Evolutionary conservation across 148 eudicot species (phyloP).

Genomic region (Amaranthus cruentus): DNA sequence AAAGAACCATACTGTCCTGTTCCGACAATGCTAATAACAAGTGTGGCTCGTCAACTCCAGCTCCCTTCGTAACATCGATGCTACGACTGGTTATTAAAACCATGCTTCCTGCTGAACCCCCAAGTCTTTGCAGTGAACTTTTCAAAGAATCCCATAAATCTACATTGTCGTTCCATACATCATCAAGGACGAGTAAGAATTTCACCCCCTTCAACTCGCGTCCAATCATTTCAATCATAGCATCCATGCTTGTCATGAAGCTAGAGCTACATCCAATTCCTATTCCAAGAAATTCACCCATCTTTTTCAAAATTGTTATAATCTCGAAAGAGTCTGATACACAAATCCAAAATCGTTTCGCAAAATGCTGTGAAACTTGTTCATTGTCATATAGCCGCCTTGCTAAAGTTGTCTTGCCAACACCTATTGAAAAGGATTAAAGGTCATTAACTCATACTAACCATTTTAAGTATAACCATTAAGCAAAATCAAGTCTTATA

Average conservation of each 20-base stretch:
- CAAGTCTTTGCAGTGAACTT: slow-evolving; percentile 9
- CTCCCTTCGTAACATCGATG: neutral
- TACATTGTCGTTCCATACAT: slow-evolving; percentile 16
- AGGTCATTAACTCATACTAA: too few relatives aligned
- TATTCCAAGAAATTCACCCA: slow-evolving; percentile 2
- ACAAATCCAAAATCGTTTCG: slow-evolving; percentile 4
- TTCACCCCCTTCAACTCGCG: slow-evolving; percentile 2
- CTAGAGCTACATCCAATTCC: neutral
- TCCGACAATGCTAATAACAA: neutral
- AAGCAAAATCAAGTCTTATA: too few relatives aligned
- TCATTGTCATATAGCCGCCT: slow-evolving; percentile 1
- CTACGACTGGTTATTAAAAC: slow-evolving; percentile 12
- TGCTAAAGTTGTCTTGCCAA: slow-evolving; percentile 17
- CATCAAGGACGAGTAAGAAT: slow-evolving; percentile 22
- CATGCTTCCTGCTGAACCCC: slow-evolving; percentile 8
- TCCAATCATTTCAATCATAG: neutral
- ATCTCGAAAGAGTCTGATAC: neutral
- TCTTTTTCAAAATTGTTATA: neutral
- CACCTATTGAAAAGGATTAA: too few relatives aligned
- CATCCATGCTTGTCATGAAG: neutral
- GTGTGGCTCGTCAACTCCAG: neutral
- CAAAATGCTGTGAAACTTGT: neutral
- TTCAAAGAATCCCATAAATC: slow-evolving; percentile 8
- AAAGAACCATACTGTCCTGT: slow-evolving; percentile 16
- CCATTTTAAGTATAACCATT: too few relatives aligned